A percentile compares a stretch with the other conserved stretches of the same genome.
These are phyloP conservation scores for Aspergillus hiratsukae DNA, from an alignment of 2,329 filamentous ascomycete species.

Conservation along the genomic window DNA sequence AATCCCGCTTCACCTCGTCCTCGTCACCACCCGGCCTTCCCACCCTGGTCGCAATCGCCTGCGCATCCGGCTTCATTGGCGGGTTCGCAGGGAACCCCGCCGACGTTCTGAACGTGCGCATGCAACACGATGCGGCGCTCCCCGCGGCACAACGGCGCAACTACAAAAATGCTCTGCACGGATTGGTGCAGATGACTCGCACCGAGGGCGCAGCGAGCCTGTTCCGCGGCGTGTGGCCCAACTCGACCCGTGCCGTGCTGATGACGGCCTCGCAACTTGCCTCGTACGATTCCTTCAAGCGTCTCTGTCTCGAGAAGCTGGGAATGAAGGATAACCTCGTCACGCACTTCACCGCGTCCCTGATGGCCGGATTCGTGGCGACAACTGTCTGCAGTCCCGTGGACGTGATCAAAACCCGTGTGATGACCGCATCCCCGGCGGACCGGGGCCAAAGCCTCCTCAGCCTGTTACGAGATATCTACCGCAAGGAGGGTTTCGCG, in stretches of 20 bases:
- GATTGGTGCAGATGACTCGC: slow-evolving; percentile 78
- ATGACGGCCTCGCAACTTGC: slow-evolving; percentile 64
- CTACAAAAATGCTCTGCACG: slow-evolving; percentile 85
- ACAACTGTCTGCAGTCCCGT: slow-evolving; percentile 65
- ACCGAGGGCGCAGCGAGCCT: slow-evolving; percentile 73
- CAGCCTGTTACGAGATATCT: slow-evolving; percentile 50
- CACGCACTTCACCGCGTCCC: slow-evolving; percentile 60
- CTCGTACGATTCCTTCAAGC: slow-evolving; percentile 62
- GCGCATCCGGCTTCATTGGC: slow-evolving; percentile 77
- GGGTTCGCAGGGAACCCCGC: slow-evolving; percentile 90
- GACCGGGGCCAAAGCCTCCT: slow-evolving; percentile 44
- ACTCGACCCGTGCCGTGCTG: slow-evolving; percentile 58
- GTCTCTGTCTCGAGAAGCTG: slow-evolving; percentile 48
- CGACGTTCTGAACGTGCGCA: slow-evolving; percentile 94
- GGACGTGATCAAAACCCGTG: slow-evolving; percentile 62
- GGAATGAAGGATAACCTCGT: slow-evolving; percentile 52
- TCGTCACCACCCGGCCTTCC: slow-evolving; percentile 60
- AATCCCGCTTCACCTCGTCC: slow-evolving; percentile 59
- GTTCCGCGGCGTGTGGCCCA: slow-evolving; percentile 71
- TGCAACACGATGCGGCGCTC: slow-evolving; percentile 88
- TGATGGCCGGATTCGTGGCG: slow-evolving; percentile 61
- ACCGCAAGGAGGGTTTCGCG: slow-evolving; percentile 52
- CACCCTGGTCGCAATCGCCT: slow-evolving; percentile 77
- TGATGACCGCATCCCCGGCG: slow-evolving; percentile 54
- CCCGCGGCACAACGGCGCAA: slow-evolving; percentile 70